Percentiles rank a stretch among this genome's conserved stretches.
phyloP scores from a whole-genome alignment of 305 asterid species.

The Fraxinus nigra region DNA sequence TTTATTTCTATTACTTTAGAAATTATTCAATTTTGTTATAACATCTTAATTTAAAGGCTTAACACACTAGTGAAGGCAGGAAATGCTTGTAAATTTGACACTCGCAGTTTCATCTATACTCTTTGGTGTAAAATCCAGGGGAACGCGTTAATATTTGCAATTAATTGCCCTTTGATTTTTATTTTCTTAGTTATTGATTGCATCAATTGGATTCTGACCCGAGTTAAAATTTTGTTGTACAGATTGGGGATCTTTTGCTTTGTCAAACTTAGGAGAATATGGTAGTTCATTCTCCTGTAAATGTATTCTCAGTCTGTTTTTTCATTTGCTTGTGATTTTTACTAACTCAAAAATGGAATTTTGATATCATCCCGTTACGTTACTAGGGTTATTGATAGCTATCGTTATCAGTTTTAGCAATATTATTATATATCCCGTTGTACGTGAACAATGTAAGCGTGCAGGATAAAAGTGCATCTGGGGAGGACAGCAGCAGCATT shows the following conservation, averaged over 20 bases:
- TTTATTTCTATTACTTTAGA: background rate
- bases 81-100: background rate
- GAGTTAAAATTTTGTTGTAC: slow-evolving; percentile 20
- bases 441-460: slow-evolving; percentile 4
- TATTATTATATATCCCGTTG: background rate
- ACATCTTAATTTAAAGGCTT: background rate
- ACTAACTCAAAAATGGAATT: background rate
- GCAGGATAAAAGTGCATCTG: slow-evolving; percentile 49
- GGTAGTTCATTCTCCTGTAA: slow-evolving; percentile 26
- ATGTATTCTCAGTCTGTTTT: background rate
- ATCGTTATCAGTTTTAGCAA: slow-evolving; percentile 1
- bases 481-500: slow-evolving; percentile 39
- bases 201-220: slow-evolving; percentile 19
- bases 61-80: background rate
- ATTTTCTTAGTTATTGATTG: background rate
- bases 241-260: slow-evolving; percentile 27
- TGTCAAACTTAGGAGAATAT: slow-evolving; percentile 26
- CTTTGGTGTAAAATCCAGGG: background rate
- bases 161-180: background rate
- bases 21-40: background rate
- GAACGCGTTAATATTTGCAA: background rate
- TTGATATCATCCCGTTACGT: background rate
- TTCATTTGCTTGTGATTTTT: background rate
- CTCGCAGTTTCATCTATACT: background rate
- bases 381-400: slow-evolving; percentile 7